These are phyloP conservation scores for Komagataella ulmi DNA, from an alignment of 805 yeast species.

Conservation along the genomic window DNA sequence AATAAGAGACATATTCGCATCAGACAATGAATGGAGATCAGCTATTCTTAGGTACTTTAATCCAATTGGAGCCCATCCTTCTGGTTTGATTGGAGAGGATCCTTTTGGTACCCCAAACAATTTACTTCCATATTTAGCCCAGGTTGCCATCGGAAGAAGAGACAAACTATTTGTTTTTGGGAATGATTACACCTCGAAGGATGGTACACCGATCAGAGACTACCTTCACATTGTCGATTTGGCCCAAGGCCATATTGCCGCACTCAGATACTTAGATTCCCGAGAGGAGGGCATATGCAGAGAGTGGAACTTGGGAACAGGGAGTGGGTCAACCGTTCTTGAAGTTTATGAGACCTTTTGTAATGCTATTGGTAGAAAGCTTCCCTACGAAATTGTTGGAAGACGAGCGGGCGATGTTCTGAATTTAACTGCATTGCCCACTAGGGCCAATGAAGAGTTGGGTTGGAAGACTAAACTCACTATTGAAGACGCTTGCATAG, in stretches of 20 bases:
- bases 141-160: slow-evolving; percentile 63
- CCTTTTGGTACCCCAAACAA: slow-evolving; percentile 71
- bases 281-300: slow-evolving; percentile 37
- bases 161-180: slow-evolving; percentile 61
- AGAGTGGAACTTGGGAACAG: slow-evolving; percentile 80
- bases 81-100: slow-evolving; percentile 72
- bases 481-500: slow-evolving; percentile 53
- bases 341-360: slow-evolving; percentile 57
- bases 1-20: slow-evolving; percentile 35
- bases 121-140: slow-evolving; percentile 61
- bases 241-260: slow-evolving; percentile 66
- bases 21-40: slow-evolving; percentile 32
- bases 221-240: slow-evolving; percentile 73
- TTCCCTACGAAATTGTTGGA: slow-evolving; percentile 52
- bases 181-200: slow-evolving; percentile 53
- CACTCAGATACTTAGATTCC: slow-evolving; percentile 38
- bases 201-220: slow-evolving; percentile 76
- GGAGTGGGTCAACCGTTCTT: slow-evolving; percentile 66
- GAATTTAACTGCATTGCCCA: slow-evolving; percentile 58
- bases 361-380: slow-evolving; percentile 45
- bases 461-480: slow-evolving; percentile 45
- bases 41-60: slow-evolving; percentile 71
- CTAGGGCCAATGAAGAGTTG: slow-evolving; percentile 53
- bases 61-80: slow-evolving; percentile 80
- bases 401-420: slow-evolving; percentile 71